Evolutionary conservation across 2,329 filamentous ascomycete genomes (phyloP), one percentile per base, ranked within the genome.

Genomic region (Pseudogymnoascus sp.): DNA sequence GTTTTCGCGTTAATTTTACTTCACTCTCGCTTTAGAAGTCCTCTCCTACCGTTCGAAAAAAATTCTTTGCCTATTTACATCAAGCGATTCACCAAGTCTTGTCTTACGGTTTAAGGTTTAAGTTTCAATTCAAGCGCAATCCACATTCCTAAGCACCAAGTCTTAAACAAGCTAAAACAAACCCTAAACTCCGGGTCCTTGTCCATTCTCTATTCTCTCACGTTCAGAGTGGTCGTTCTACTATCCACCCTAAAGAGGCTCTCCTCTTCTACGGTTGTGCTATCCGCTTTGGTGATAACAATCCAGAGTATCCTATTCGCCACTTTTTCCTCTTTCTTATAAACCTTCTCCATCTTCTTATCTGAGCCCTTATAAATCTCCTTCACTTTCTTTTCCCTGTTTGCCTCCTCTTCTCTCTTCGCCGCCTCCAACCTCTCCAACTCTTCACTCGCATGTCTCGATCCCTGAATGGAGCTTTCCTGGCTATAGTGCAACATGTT

Each of bases 271-370:
- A 39, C 36, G 36, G 36, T 5, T 36, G n/a, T 64, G 6, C 63
- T 64, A 60, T 68, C 60, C 62, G 64, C 64, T 18, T 47, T 69
- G 2, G 63, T 67, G n/a, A 71, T 64, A 10, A 71, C 67, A 60
- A 71, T 60, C 68, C 70, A 72, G 12, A 68, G 59, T 36, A 71
- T 69, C 34, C 71, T 66, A 61, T 69, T 69, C 4, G 68, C 69
- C 26, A 69, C 66, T 64, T 71, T 69, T 59, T 68, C 65, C 54
- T 68, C 67, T 57, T 69, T 69, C 63, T 65, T 66, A 18, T 67
- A 64, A 29, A 65, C 36, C 60, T 67, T 67, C 7, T 64, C 59
- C 61, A 69, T 45, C 64, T 68, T 71, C 69, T 69, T 68, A 45
- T 63, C 64, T 16, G 51, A 54, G 69, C 71, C 70, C 67, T 71